Conservation (phyloP, 2,329 filamentous ascomycete genomes). For the Penicillium palitans region DNA sequence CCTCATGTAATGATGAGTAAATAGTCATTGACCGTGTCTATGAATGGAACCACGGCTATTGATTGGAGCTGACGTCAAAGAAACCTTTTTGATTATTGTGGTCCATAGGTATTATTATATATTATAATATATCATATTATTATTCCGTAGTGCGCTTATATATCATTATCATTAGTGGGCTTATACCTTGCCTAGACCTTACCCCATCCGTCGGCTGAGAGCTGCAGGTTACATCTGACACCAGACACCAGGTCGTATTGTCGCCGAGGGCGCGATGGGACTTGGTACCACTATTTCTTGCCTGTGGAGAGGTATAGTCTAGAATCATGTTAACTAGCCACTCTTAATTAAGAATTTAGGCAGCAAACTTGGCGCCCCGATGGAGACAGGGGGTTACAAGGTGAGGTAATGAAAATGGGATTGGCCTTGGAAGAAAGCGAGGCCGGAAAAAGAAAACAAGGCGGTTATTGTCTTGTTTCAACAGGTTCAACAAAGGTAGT, state of each 20-base stretch:
- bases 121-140: background rate
- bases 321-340: background rate
- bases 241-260: slow-evolving; percentile 8
- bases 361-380: background rate
- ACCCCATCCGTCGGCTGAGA: slow-evolving; percentile 5
- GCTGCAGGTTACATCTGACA: slow-evolving; percentile 11
- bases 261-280: background rate
- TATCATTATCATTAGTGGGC: background rate
- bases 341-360: background rate
- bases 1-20: slow-evolving; percentile 20
- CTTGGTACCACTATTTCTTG: background rate
- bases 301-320: background rate
- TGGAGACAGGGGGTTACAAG: background rate
- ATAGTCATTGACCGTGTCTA: slow-evolving; percentile 9
- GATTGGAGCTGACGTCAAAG: slow-evolving; percentile 12
- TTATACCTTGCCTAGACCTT: background rate
- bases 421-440: background rate
- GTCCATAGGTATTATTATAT: background rate
- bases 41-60: slow-evolving; percentile 10
- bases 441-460: background rate
- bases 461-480: slow-evolving; percentile 11
- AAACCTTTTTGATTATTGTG: background rate
- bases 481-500: slow-evolving; percentile 2
- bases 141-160: too few species aligned
- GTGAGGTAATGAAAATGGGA: background rate